phyloP scores from a whole-genome alignment of 129 eudicot genomes.

The Lactuca saligna region DNA sequence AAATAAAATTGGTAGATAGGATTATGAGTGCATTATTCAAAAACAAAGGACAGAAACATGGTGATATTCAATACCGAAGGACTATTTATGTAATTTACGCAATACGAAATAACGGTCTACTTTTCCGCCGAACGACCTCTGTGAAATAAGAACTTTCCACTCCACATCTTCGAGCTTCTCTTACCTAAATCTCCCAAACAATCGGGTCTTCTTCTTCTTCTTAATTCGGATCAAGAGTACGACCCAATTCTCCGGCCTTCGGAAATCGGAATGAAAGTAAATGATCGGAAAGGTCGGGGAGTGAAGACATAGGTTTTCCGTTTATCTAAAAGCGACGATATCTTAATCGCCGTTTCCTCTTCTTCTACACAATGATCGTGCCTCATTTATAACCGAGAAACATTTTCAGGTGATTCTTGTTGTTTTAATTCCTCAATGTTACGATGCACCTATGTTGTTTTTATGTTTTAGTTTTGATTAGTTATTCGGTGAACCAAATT shows the following conservation, averaged over 20 bases:
- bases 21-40: background rate
- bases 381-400: background rate
- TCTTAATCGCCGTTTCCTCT: constrained; percentile 12
- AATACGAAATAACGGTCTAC: constrained; percentile 22
- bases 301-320: constrained; percentile 6
- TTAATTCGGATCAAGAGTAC: constrained; percentile 6
- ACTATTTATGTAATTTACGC: constrained; percentile 1
- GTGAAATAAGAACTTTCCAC: background rate
- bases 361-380: constrained; percentile 15
- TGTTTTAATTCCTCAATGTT: background rate
- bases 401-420: constrained; percentile 10
- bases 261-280: constrained; percentile 13
- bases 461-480: background rate
- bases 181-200: constrained; percentile 4
- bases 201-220: constrained; percentile 11
- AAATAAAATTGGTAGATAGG: background rate
- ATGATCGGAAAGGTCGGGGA: constrained; percentile 28
- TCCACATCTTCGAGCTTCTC: background rate
- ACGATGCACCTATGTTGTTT: background rate
- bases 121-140: constrained; percentile 10
- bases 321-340: background rate
- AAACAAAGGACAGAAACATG: background rate
- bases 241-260: constrained; percentile 31
- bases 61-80: background rate
- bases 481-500: background rate